phyloP scores from a whole-genome alignment of 2,329 filamentous ascomycete genomes.

The Pseudogymnoascus destructans region DNA sequence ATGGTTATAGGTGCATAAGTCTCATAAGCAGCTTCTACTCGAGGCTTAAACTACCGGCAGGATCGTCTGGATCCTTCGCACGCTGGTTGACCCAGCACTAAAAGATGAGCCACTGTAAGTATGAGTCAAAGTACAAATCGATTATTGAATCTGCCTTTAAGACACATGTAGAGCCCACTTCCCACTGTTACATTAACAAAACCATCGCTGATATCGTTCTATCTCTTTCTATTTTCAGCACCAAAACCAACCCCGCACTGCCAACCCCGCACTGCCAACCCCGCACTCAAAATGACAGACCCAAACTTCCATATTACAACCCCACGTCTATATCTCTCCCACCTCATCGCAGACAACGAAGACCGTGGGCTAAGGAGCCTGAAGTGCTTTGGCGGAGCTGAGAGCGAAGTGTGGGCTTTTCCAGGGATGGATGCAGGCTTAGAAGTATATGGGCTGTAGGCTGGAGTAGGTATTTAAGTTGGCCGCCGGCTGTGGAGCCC shows the following conservation, averaged over 20 bases:
- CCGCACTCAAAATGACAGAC: conserved; percentile 14
- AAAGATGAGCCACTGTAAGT: neutral
- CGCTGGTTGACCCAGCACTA: neutral
- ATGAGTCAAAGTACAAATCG: neutral
- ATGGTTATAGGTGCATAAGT: neutral
- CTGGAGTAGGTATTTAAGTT: neutral
- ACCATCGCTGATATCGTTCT: neutral
- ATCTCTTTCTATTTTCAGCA: neutral
- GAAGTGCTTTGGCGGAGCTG: neutral
- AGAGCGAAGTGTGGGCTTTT: neutral
- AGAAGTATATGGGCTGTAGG: neutral
- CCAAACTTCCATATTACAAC: conserved; percentile 20
- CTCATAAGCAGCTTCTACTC: neutral
- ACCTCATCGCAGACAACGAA: conserved; percentile 15
- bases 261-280: neutral
- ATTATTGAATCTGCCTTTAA: neutral
- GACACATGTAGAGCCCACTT: neutral
- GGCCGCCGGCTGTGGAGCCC: neutral
- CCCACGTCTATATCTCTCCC: conserved; percentile 20
- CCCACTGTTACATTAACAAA: neutral
- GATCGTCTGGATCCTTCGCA: neutral
- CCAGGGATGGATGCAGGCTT: neutral
- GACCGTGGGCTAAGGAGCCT: conserved; percentile 13
- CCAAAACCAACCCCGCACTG: neutral
- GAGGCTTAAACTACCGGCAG: neutral